Evolutionary conservation across 2,329 filamentous ascomycete genomes (phyloP).

Genomic region (Drechslerella stenobrocha): DNA sequence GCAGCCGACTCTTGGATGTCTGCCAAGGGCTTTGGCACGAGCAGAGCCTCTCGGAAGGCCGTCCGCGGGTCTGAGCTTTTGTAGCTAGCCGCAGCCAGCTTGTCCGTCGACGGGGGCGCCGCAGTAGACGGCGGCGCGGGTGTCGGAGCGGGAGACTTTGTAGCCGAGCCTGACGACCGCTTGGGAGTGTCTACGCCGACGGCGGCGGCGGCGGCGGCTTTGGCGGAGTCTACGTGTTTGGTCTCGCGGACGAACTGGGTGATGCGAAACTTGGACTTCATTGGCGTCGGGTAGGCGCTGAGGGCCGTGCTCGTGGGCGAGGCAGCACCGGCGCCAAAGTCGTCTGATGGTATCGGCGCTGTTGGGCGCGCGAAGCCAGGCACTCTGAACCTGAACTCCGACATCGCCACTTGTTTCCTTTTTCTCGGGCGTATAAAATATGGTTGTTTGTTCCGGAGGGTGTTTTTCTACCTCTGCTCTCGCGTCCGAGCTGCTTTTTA

Average conservation of each 20-base stretch:
- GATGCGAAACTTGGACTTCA: constrained; percentile 46
- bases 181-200: constrained; percentile 22
- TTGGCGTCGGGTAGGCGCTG: constrained; percentile 31
- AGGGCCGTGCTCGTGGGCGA: constrained; percentile 42
- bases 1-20: constrained; percentile 18
- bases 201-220: constrained; percentile 17
- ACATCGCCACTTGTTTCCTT: constrained; percentile 14
- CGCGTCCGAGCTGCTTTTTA: background rate
- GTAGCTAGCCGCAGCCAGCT: constrained; percentile 17
- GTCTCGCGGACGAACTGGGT: constrained; percentile 46
- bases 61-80: constrained; percentile 35
- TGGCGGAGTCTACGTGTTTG: constrained; percentile 37
- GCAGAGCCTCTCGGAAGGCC: constrained; percentile 4
- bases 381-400: constrained; percentile 47
- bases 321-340: constrained; percentile 25
- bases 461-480: background rate
- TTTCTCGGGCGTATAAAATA: background rate
- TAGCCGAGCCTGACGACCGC: constrained; percentile 12
- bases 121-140: constrained; percentile 6
- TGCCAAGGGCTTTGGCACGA: constrained; percentile 29
- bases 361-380: constrained; percentile 46
- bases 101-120: background rate
- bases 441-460: background rate
- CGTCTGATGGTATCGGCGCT: constrained; percentile 36
- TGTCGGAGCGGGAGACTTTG: constrained; percentile 10